These are phyloP conservation scores for Porcisia hertigi DNA, from an alignment of 208 protist species.

Conservation along the genomic window DNA sequence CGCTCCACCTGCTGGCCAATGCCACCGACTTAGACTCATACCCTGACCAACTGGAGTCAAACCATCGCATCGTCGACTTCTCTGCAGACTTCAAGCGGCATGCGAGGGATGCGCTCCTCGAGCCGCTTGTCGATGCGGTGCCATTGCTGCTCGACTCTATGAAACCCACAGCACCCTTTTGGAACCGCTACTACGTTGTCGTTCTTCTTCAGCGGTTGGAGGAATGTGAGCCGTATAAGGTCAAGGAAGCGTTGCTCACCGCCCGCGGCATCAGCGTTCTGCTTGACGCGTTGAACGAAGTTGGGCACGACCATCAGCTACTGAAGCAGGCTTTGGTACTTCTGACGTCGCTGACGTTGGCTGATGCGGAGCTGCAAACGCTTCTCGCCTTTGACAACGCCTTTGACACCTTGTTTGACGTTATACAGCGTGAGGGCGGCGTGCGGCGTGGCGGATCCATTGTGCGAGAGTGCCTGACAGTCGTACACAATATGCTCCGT, in stretches of 20 bases:
- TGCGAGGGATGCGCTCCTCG: constrained; percentile 56
- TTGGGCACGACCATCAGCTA: constrained; percentile 42
- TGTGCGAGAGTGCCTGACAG: constrained; percentile 77
- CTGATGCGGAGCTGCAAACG: constrained; percentile 77
- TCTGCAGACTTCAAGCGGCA: constrained; percentile 40
- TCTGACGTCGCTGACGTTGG: constrained; percentile 63
- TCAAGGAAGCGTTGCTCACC: constrained; percentile 59
- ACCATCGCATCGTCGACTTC: constrained; percentile 16
- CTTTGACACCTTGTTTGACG: constrained; percentile 73
- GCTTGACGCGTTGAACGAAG: constrained; percentile 67
- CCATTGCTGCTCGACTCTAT: constrained; percentile 53
- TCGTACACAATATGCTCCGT: constrained; percentile 82
- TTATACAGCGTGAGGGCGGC: constrained; percentile 59
- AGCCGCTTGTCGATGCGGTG: constrained; percentile 45
- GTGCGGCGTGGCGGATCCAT: constrained; percentile 53
- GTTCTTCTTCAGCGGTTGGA: constrained; percentile 69
- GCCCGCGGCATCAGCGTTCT: constrained; percentile 60
- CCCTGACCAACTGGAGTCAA: constrained; percentile 31
- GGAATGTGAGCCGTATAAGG: constrained; percentile 51
- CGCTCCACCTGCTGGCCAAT: constrained; percentile 52
- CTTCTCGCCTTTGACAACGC: constrained; percentile 79
- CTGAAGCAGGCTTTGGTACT: constrained; percentile 57
- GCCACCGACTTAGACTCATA: constrained; percentile 58
- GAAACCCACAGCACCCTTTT: constrained; percentile 27
- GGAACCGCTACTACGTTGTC: constrained; percentile 63